These are phyloP conservation scores for Epichloe sylvatica DNA, from an alignment of 2,329 filamentous ascomycete species.

Conservation along the genomic window DNA sequence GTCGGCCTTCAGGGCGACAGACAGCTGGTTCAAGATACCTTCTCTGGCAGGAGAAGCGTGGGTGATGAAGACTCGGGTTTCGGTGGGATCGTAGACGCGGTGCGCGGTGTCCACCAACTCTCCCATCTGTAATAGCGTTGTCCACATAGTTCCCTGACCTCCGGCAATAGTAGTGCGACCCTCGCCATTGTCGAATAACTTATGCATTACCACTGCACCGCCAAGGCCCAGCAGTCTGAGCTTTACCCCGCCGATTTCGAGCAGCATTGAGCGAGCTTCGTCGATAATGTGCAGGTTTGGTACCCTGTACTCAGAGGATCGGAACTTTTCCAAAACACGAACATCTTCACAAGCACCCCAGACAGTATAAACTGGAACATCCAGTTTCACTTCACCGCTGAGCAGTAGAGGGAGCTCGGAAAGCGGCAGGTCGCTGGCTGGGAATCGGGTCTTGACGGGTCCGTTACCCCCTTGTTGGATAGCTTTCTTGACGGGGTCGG, in stretches of 20 bases:
- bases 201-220: constrained; percentile 98
- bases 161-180: constrained; percentile 95
- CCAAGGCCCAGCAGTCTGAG: constrained; percentile 84
- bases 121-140: constrained; percentile 92
- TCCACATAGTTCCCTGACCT: constrained; percentile 99
- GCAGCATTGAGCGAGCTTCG: constrained; percentile 86
- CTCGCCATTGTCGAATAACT: constrained; percentile 97
- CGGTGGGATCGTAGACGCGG: constrained; percentile 93
- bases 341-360: constrained; percentile 99
- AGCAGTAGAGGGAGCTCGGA: constrained; percentile 87
- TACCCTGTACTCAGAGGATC: constrained; percentile 95
- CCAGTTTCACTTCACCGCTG: constrained; percentile 75
- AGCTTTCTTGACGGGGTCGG: constrained; percentile 58
- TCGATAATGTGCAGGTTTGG: constrained; percentile 97
- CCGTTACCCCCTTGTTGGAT: constrained; percentile 54
- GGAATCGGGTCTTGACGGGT: constrained; percentile 75
- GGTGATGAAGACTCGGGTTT: constrained; percentile 92
- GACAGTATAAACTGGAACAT: constrained; percentile 95
- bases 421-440: constrained; percentile 68
- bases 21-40: constrained; percentile 92
- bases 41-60: constrained; percentile 94
- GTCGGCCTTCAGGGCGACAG: constrained; percentile 91
- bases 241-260: constrained; percentile 93
- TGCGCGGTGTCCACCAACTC: constrained; percentile 96
- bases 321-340: constrained; percentile 89